Percentiles rank a stretch among this genome's conserved stretches.
These are phyloP conservation scores for Leccinum fuscescens DNA, from an alignment of 1,284 basidiomycete genomes.

Conservation along the genomic window DNA sequence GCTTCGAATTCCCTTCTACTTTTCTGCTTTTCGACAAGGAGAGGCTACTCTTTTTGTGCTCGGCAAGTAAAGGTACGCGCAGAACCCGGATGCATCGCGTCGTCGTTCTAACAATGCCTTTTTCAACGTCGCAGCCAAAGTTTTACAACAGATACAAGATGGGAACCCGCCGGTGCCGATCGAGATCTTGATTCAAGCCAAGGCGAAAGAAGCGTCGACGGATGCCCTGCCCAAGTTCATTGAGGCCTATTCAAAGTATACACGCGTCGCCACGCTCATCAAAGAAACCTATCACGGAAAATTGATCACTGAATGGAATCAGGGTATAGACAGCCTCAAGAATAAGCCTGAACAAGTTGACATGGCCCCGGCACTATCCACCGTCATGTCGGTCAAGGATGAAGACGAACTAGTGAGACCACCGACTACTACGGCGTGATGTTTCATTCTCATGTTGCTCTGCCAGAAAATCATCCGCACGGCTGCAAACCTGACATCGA, in stretches of 20 bases:
- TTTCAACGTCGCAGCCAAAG: slow-evolving; percentile 54
- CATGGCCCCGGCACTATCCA: slow-evolving; percentile 73
- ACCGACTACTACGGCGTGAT: background rate
- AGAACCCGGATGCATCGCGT: slow-evolving; percentile 1
- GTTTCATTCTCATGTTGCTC: background rate
- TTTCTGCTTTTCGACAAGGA: slow-evolving; percentile 80
- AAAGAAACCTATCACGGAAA: slow-evolving; percentile 84
- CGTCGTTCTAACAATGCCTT: slow-evolving; percentile 22
- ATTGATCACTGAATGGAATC: slow-evolving; percentile 78
- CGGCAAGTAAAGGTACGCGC: slow-evolving; percentile 79
- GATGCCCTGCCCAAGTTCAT: slow-evolving; percentile 67
- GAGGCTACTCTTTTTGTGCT: slow-evolving; percentile 80
- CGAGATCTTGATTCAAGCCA: slow-evolving; percentile 69
- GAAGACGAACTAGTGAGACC: slow-evolving; percentile 81
- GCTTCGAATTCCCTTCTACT: slow-evolving; percentile 96
- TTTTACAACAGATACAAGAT: slow-evolving; percentile 67
- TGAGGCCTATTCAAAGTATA: slow-evolving; percentile 51
- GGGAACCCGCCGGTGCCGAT: slow-evolving; percentile 54
- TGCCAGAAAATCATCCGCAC: slow-evolving; percentile 72
- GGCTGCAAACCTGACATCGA: slow-evolving; percentile 81
- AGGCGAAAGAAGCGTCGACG: slow-evolving; percentile 69
- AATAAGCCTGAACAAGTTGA: slow-evolving; percentile 76
- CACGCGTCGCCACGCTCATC: slow-evolving; percentile 64
- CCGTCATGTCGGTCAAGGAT: slow-evolving; percentile 86
- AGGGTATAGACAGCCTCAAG: slow-evolving; percentile 49